phyloP scores from a whole-genome alignment of 1,284 basidiomycete species.

The Marasmius fiardii region DNA sequence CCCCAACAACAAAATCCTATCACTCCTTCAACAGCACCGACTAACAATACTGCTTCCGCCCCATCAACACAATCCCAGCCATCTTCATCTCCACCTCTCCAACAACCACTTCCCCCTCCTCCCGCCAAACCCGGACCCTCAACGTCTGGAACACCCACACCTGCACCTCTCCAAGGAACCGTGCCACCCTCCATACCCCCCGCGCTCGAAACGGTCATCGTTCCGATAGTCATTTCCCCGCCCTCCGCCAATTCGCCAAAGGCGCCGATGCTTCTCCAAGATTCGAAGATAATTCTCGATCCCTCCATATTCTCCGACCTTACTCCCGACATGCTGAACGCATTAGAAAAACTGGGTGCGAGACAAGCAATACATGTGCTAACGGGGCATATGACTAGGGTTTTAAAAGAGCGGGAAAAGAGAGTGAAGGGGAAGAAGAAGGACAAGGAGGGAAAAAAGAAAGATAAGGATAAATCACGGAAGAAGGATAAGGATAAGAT shows the following conservation, averaged over 20 bases:
- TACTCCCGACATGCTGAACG: conserved; percentile 67
- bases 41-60: neutral
- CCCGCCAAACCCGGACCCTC: neutral
- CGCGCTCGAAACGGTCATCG: neutral
- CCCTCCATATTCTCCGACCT: conserved; percentile 83
- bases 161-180: neutral
- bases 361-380: conserved; percentile 81
- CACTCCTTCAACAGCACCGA: neutral
- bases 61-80: neutral
- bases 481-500: conserved; percentile 23
- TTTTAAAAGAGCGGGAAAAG: conserved; percentile 78
- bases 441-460: conserved; percentile 18
- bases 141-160: neutral
- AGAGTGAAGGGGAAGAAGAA: conserved; percentile 45
- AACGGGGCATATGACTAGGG: conserved; percentile 82
- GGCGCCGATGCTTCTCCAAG: conserved; percentile 73
- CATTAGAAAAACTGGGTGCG: conserved; percentile 79
- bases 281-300: conserved; percentile 80
- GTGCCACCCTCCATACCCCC: neutral
- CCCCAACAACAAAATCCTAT: conserved; percentile 1
- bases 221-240: neutral
- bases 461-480: conserved; percentile 31
- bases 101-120: conserved; percentile 1
- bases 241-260: conserved; percentile 6
- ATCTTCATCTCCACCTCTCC: conserved; percentile 1